phyloP scores from a whole-genome alignment of 352 stramenopile species.

The Globisporangium recalcitrans region DNA sequence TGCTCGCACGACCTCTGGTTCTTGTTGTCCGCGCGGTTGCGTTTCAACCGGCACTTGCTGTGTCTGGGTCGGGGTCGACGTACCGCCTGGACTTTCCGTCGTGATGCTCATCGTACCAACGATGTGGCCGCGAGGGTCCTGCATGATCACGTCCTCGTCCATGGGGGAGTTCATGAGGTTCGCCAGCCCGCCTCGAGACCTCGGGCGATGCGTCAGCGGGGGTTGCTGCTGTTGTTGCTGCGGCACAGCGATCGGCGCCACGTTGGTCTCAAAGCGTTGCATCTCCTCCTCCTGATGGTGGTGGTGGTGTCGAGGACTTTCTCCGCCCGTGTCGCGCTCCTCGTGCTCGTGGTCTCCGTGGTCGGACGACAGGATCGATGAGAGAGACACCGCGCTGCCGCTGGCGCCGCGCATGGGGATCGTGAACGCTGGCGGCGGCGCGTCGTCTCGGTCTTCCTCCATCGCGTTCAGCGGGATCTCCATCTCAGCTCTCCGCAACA shows the following conservation, averaged over 20 bases:
- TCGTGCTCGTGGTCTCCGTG: neutral
- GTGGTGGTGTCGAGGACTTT: neutral
- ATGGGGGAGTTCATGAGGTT: constrained; percentile 65
- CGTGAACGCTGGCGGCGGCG: constrained; percentile 23
- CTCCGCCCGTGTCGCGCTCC: neutral
- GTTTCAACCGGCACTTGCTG: neutral
- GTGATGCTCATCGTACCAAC: neutral
- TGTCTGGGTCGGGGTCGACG: neutral
- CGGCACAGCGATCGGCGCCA: constrained; percentile 10
- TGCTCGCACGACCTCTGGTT: constrained; percentile 1
- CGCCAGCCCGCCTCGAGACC: constrained; percentile 27
- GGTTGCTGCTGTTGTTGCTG: constrained; percentile 14
- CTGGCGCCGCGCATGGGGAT: constrained; percentile 24
- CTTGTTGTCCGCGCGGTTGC: constrained; percentile 1
- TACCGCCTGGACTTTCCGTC: neutral
- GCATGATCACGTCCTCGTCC: constrained; percentile 28
- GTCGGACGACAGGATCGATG: constrained; percentile 35
- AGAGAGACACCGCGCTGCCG: constrained; percentile 33
- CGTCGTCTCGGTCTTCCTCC: constrained; percentile 22
- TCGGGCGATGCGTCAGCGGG: constrained; percentile 8
- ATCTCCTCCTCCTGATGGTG: neutral
- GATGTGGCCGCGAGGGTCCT: constrained; percentile 10
- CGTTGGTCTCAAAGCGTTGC: constrained; percentile 1
- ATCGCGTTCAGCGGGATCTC: constrained; percentile 50
- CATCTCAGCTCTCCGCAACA: constrained; percentile 21